A percentile compares a stretch with the other conserved stretches of the same genome.
Evolutionary conservation across 805 yeast species (phyloP).

Genomic region (Kazachstania martiniae): DNA sequence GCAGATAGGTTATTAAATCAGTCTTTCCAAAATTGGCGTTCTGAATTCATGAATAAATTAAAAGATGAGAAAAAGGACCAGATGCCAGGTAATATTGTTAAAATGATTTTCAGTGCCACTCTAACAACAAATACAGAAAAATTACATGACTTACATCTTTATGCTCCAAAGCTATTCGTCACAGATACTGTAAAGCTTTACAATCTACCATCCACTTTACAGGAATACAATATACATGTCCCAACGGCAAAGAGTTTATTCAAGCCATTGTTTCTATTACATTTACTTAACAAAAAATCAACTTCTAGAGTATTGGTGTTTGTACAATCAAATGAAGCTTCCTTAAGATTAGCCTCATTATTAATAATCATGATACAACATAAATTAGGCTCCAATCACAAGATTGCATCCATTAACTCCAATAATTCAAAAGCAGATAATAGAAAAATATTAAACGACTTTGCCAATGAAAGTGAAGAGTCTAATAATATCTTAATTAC

Average conservation of each 20-base stretch:
- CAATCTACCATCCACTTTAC: constrained; percentile 45
- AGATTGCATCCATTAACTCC: constrained; percentile 45
- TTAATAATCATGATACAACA: constrained; percentile 12
- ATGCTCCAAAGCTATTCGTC: constrained; percentile 54
- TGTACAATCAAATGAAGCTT: constrained; percentile 55
- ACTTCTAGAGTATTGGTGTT: constrained; percentile 18
- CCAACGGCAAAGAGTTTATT: constrained; percentile 33
- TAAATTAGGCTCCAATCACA: constrained; percentile 2
- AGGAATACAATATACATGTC: constrained; percentile 31
- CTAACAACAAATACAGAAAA: constrained; percentile 88
- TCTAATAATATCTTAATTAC: constrained; percentile 46
- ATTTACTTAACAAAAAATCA: constrained; percentile 30
- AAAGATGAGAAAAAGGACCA: constrained; percentile 26
- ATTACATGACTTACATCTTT: constrained; percentile 57
- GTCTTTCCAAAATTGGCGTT: constrained; percentile 88
- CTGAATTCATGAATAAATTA: constrained; percentile 34
- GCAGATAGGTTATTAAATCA: constrained; percentile 79
- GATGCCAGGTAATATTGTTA: constrained; percentile 34
- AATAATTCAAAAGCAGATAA: constrained; percentile 44
- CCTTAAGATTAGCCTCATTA: constrained; percentile 66
- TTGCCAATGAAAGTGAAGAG: constrained; percentile 36
- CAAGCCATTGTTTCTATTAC: constrained; percentile 68
- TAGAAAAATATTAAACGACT: constrained; percentile 45
- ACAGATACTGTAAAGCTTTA: constrained; percentile 60
- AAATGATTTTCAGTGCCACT: constrained; percentile 85